A percentile compares a stretch with the other conserved stretches of the same genome.
Evolutionary conservation across 2,329 filamentous ascomycete genomes (phyloP).

Genomic region (Lasiodiplodia gonubiensis): DNA sequence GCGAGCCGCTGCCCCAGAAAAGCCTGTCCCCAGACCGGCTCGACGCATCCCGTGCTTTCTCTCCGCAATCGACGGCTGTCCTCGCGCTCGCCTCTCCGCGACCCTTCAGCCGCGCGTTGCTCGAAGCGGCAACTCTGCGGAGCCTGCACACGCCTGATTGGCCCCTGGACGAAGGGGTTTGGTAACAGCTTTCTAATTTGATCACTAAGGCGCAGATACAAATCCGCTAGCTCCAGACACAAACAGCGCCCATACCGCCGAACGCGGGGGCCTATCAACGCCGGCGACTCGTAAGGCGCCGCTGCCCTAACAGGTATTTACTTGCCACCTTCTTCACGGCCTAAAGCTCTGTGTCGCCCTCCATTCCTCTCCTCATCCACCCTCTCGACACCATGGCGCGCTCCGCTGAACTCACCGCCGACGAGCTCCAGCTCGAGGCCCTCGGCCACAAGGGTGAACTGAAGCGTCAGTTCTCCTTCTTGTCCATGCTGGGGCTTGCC

Average conservation of each 20-base stretch:
- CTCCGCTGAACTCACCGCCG: constrained; percentile 32
- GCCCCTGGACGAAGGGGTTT: background rate
- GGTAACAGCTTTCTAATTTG: constrained; percentile 28
- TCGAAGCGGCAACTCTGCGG: constrained; percentile 11
- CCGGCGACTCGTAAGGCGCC: background rate
- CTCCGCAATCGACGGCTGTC: constrained; percentile 6
- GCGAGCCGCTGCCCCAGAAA: constrained; percentile 9
- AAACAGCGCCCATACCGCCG: constrained; percentile 28
- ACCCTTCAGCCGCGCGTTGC: background rate
- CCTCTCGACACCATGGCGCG: constrained; percentile 14
- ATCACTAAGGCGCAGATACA: constrained; percentile 26
- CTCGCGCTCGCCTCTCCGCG: background rate
- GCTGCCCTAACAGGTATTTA: constrained; percentile 19
- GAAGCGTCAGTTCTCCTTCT: constrained; percentile 62
- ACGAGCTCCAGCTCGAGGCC: constrained; percentile 44
- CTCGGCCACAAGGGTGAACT: constrained; percentile 65
- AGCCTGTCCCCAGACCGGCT: constrained; percentile 2
- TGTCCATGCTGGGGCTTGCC: constrained; percentile 66
- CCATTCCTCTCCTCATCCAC: background rate
- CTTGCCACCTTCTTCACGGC: background rate
- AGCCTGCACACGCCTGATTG: background rate
- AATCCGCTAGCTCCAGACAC: constrained; percentile 25
- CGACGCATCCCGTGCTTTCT: constrained; percentile 9
- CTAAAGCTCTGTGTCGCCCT: background rate
- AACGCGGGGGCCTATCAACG: constrained; percentile 26